phyloP scores from a whole-genome alignment of 2,329 filamentous ascomycete species.

The Pseudovirgaria hyperparasitica region DNA sequence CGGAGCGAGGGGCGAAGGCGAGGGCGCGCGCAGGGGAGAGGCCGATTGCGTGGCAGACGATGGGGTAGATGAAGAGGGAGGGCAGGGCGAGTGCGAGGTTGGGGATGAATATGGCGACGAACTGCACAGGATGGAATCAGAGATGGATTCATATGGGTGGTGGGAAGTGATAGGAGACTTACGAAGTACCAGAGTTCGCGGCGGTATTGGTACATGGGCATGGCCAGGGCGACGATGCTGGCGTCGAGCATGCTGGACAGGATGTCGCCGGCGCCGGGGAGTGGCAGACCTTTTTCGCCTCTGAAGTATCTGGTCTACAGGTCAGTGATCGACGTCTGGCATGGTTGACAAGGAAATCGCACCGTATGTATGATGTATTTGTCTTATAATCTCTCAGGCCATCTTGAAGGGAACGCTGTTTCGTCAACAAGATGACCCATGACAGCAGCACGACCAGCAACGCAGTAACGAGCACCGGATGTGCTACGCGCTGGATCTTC shows the following conservation, averaged over 20 bases:
- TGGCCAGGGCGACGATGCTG: constrained; percentile 42
- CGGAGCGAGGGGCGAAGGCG: constrained; percentile 42
- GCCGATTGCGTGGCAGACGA: constrained; percentile 40
- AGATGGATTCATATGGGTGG: background rate
- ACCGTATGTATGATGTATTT: constrained; percentile 38
- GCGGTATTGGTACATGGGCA: constrained; percentile 50
- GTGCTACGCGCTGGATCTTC: constrained; percentile 38
- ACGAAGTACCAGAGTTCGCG: constrained; percentile 23
- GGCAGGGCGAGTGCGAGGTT: constrained; percentile 39
- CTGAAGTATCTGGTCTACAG: constrained; percentile 42
- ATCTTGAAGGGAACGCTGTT: constrained; percentile 25
- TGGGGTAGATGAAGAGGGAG: constrained; percentile 45
- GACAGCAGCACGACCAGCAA: constrained; percentile 39
- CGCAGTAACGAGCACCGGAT: constrained; percentile 46
- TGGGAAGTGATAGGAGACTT: background rate
- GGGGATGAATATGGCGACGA: constrained; percentile 41
- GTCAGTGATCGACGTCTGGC: constrained; percentile 1
- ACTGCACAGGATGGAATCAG: constrained; percentile 10
- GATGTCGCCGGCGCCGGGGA: constrained; percentile 45
- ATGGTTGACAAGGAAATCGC: too few relatives aligned
- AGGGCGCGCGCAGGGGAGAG: constrained; percentile 40
- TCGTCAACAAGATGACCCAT: constrained; percentile 39
- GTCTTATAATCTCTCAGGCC: constrained; percentile 39
- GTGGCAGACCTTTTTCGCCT: constrained; percentile 12
- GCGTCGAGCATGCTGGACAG: constrained; percentile 35